Percentiles rank a stretch among this genome's conserved stretches.
Evolutionary conservation across 305 asterid species (phyloP).

Genomic region (Fraxinus angustifolia): DNA sequence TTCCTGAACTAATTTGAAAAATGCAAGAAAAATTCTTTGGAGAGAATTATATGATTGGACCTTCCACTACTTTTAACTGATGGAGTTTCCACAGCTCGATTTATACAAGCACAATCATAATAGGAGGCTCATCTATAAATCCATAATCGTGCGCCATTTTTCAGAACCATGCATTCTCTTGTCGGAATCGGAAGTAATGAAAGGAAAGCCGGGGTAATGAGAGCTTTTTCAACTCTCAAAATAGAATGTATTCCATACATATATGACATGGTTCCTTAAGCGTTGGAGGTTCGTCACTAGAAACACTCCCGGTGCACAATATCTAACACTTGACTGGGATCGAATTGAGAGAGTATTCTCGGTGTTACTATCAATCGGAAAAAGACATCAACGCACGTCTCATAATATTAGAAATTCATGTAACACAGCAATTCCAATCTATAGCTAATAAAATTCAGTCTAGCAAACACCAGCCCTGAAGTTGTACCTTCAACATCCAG

Average conservation of each 20-base stretch:
- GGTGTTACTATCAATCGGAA: not conserved
- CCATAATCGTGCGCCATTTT: no score
- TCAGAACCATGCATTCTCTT: no score
- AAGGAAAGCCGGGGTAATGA: not conserved
- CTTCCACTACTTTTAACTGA: no score
- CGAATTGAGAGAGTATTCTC: not conserved
- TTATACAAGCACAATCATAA: no score
- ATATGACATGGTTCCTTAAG: not conserved
- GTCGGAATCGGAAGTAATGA: not conserved
- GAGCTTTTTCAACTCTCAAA: not conserved
- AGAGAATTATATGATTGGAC: no score
- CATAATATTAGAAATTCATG: not conserved
- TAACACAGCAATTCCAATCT: not conserved
- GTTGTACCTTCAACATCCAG: slow-evolving; percentile 11
- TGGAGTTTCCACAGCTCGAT: no score
- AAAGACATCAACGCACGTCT: not conserved
- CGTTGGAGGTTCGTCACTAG: not conserved
- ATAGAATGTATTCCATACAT: no score
- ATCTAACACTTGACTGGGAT: not conserved
- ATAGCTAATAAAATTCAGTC: slow-evolving; percentile 13
- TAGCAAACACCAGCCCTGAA: not conserved
- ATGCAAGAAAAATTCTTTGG: no score
- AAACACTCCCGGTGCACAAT: not conserved
- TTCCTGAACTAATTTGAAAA: no score
- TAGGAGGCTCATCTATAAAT: no score